Evolutionary conservation across 805 yeast genomes (phyloP).

Genomic region (Pichia phayaonensis): DNA sequence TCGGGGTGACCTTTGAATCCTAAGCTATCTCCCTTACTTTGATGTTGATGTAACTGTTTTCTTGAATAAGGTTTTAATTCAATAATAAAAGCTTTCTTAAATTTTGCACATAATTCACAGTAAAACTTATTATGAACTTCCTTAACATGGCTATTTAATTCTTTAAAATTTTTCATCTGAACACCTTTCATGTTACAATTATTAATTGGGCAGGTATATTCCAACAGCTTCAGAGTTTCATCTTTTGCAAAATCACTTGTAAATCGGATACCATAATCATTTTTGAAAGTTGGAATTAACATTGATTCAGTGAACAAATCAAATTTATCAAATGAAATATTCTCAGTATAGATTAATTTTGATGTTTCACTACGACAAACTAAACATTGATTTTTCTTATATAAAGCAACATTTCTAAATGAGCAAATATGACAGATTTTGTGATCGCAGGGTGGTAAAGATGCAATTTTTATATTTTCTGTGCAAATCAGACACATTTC

Average conservation of each 20-base stretch:
- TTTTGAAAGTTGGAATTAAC: slow-evolving; percentile 22
- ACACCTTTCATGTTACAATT: slow-evolving; percentile 14
- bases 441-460: slow-evolving; percentile 80
- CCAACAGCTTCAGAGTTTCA: slow-evolving; percentile 44
- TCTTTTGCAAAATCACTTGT: slow-evolving; percentile 43
- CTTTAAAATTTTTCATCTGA: slow-evolving; percentile 43
- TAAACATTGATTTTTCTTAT: slow-evolving; percentile 65
- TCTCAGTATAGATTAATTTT: slow-evolving; percentile 50
- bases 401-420: slow-evolving; percentile 75
- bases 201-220: slow-evolving; percentile 46
- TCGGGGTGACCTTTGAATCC: slow-evolving; percentile 88
- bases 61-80: slow-evolving; percentile 60
- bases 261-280: slow-evolving; percentile 50
- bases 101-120: slow-evolving; percentile 72
- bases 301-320: slow-evolving; percentile 7
- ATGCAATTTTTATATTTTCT: slow-evolving; percentile 51
- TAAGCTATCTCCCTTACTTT: slow-evolving; percentile 59
- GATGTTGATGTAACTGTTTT: slow-evolving; percentile 62
- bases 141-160: slow-evolving; percentile 57
- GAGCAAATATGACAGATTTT: slow-evolving; percentile 76
- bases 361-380: slow-evolving; percentile 74
- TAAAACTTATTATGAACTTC: slow-evolving; percentile 52
- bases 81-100: slow-evolving; percentile 66
- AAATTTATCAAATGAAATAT: slow-evolving; percentile 33
- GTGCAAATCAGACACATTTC: slow-evolving; percentile 77